phyloP scores from a whole-genome alignment of 495 filamentous ascomycete species.

The Thozetella sp. region DNA sequence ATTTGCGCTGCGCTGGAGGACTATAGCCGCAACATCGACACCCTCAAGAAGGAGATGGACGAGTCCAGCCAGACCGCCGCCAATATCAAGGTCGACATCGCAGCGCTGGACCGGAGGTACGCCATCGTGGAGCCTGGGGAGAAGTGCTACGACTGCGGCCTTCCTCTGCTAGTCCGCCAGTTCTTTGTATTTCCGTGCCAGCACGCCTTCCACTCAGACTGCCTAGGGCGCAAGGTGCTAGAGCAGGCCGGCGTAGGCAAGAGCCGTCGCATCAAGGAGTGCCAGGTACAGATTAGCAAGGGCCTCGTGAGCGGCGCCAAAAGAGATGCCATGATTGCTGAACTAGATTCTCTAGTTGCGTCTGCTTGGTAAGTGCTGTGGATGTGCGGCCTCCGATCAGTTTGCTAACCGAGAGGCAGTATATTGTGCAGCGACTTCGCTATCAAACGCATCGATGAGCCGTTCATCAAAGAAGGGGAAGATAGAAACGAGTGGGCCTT shows the following conservation, averaged over 20 bases:
- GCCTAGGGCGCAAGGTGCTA: slow-evolving; percentile 80
- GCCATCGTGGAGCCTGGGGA: slow-evolving; percentile 97
- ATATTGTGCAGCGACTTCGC: slow-evolving; percentile 93
- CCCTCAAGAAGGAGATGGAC: slow-evolving; percentile 93
- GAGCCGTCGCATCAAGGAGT: slow-evolving; percentile 78
- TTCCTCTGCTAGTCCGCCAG: slow-evolving; percentile 84
- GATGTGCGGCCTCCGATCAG: neutral
- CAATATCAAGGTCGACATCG: slow-evolving; percentile 86
- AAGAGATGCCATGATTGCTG: slow-evolving; percentile 82
- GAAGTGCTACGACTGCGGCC: slow-evolving; percentile 82
- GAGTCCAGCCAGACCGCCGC: slow-evolving; percentile 82
- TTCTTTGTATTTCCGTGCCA: slow-evolving; percentile 99
- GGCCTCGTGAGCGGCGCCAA: slow-evolving; percentile 63
- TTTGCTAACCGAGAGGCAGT: slow-evolving; percentile 34
- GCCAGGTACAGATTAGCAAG: slow-evolving; percentile 77
- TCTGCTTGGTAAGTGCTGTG: slow-evolving; percentile 42
- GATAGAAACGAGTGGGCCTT: slow-evolving; percentile 82
- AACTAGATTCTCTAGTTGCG: slow-evolving; percentile 87
- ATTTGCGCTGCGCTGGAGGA: slow-evolving; percentile 93
- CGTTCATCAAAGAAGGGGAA: slow-evolving; percentile 76
- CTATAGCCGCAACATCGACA: slow-evolving; percentile 87
- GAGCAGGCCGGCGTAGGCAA: slow-evolving; percentile 73
- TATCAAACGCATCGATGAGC: slow-evolving; percentile 89
- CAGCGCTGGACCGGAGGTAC: slow-evolving; percentile 81
- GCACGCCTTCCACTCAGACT: slow-evolving; percentile 96